Evolutionary conservation across 257 asterid genomes (phyloP), one percentile per base, ranked within the genome.

Genomic region (Solanum megistacrolobum): DNA sequence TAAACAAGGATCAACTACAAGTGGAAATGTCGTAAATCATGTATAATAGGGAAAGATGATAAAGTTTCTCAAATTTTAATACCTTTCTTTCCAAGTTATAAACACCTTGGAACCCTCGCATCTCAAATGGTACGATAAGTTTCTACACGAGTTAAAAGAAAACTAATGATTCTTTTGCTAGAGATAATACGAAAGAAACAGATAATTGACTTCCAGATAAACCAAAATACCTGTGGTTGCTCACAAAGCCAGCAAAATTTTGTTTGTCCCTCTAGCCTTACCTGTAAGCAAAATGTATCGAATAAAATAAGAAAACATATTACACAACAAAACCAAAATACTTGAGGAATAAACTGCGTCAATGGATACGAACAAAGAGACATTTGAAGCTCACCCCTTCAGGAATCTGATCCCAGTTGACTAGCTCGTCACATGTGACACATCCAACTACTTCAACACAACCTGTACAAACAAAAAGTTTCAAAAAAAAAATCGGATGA

Each of bases 21-120:
- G 48, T 10, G 52, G 83, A 35, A 36, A 74, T 21, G 83, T 74
- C 83, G 5, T 20, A 74, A 74, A 74, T 38, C 48, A 74, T 36
- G 34, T 76, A n/a, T 76, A n/a, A 76, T 3, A 52, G 83, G 35
- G 20, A 12, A 76, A 76, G 41, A 46, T 2, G 3, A 41, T 8
- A 16, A 14, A 87, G 75, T 31, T 84, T 68, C 48, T 72, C 55
- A 43, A 89, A 36, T 87, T 87, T 65, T 31, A 48, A 43, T 91
- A 96, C 99, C 99, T 92, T 97, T 18, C 91, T 91, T 89, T 96
- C 98, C 92, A 97, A 88, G 91, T 97, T 96, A 91, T 97, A 97
- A 72, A 97, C 98, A n/a, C 98, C 98, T 88, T 94, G 98, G 91
- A 87, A 92, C 12, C 98, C 99, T 13, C 98, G 94, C 98, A 97